Base-by-base conservation (phyloP, 768 basidiomycete genomes). In the Boletus edulis region DNA sequence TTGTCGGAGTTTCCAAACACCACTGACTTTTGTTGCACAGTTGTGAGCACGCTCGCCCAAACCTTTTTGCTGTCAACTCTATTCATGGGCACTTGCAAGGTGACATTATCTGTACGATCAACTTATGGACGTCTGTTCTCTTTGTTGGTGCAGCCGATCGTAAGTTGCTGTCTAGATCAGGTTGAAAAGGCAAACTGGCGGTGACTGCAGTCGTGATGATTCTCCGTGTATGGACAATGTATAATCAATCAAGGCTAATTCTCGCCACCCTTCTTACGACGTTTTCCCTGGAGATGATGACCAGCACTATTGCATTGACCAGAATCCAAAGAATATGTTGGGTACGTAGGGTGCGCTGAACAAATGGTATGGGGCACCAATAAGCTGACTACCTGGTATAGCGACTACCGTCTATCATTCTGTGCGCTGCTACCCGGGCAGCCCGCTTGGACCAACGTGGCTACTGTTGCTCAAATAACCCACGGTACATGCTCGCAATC, bases 71-170 rank as follows among this genome's bases (percentile, higher is more conserved):
- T 22, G 15, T 7, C 7, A n/a, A 12, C 14, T 11, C 27, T 27
- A 37, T 27, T 43, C 18, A 42, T 4, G 4, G 3, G 8, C 2
- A 3, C 0, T 43, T 48, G 0, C n/a, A 38, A 51, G 59, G 49
- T 41, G 10, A 38, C 2, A 41, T 49, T 14, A 43, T 41, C 2
- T 3, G 11, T 8, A 3, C 20, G 4, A 18, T 47, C 13, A 17
- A 3, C 15, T 13, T 3, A 14, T 60, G 57, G 53, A n/a, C 29
- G 20, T 46, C 45, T 12, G 0, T 17, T 20, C 15, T 41, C 5
- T 60, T 60, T 22, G 0, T 55, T 18, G 24, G 14, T 10, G 41
- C 49, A 14, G 52, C 57, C 8, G 44, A 58, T n/a, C 27, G 56
- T 58, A 17, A 41, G 56, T 58, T 18, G 4, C 15, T 17, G 32